Percentiles rank a stretch among this genome's conserved stretches.
phyloP scores from a whole-genome alignment of 2,329 filamentous ascomycete species.

The Triangularia setosa region DNA sequence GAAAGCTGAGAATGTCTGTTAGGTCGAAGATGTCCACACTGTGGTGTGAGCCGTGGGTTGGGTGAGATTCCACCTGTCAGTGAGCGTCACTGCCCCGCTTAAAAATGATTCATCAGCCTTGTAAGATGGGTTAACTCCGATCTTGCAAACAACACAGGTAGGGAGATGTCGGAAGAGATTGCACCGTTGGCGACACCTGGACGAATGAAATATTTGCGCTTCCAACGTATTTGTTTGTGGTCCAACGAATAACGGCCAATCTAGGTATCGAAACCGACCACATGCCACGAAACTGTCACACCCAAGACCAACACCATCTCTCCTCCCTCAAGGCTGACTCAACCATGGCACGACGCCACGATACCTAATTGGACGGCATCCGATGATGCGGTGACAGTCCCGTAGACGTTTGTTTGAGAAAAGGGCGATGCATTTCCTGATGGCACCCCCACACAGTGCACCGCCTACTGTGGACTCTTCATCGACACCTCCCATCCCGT shows the following conservation, averaged over 20 bases:
- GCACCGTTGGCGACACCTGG: not conserved
- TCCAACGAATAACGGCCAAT: not conserved
- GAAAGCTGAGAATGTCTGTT: too few species aligned
- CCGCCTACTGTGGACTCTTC: slow-evolving; percentile 4
- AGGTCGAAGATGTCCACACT: not conserved
- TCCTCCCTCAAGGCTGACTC: not conserved
- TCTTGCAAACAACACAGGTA: not conserved
- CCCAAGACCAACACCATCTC: not conserved
- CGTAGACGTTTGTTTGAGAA: not conserved
- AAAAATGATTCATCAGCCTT: not conserved
- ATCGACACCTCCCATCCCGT: not conserved
- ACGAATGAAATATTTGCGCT: not conserved
- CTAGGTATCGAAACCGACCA: not conserved
- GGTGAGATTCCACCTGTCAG: not conserved
- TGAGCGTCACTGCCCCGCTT: not conserved
- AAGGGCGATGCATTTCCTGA: not conserved
- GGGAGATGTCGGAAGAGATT: not conserved
- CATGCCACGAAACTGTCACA: not conserved
- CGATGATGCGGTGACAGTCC: not conserved
- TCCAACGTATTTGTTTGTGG: not conserved
- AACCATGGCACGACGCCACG: not conserved
- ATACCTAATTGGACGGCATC: not conserved
- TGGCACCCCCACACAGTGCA: slow-evolving; percentile 6
- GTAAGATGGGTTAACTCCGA: not conserved
- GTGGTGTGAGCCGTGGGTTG: not conserved